Base-by-base conservation (phyloP, 768 basidiomycete genomes). In the Pulveroboletus sp. region DNA sequence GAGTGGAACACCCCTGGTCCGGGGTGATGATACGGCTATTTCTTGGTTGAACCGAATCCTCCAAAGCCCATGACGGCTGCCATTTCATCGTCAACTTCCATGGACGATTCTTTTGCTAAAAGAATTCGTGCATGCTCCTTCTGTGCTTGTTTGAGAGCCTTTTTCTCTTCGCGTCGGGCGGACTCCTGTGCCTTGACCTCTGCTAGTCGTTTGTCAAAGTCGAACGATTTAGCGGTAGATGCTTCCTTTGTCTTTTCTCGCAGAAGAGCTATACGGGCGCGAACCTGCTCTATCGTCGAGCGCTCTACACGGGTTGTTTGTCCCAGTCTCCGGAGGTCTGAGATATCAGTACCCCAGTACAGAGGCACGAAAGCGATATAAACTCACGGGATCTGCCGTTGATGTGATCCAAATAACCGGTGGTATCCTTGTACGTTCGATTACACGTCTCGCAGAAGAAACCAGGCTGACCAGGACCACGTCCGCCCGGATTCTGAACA, bases 331-430 rank as follows among this genome's bases (percentile, higher is more conserved):
- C 93, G 85, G 43, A 99, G 75, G 75, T 99, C 97, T 98, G 65
- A 6, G 31, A 37, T 25, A 20, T 59, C 12, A 55, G 20, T 25
- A 29, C 24, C n/a, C n/a, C 19, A n/a, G 13, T 24, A 23, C 31
- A 34, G 32, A 33, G 43, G 47, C 8, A 33, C 7, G 16, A 2
- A 36, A n/a, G 47, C 2, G 6, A 49, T 43, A 39, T 41, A 43
- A 9, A 81, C 93, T 61, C 66, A 97, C 95, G 95, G 45, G 82
- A 82, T 75, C 94, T 79, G 50, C 92, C 85, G 69, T 99, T 99
- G 47, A 99, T 81, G 63, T 99, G 97, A 64, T 97, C 94, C 40
- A 99, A 73, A 65, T 98, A 98, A 10, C 84, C 90, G n/a, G 84
- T 78, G 43, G 84, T 92, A 62, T 99, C 97, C 68, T 95, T 97